A percentile compares a stretch with the other conserved stretches of the same genome.
These are phyloP conservation scores for Cylindrotheca closterium DNA, from an alignment of 108 stramenopile species.

Conservation along the genomic window DNA sequence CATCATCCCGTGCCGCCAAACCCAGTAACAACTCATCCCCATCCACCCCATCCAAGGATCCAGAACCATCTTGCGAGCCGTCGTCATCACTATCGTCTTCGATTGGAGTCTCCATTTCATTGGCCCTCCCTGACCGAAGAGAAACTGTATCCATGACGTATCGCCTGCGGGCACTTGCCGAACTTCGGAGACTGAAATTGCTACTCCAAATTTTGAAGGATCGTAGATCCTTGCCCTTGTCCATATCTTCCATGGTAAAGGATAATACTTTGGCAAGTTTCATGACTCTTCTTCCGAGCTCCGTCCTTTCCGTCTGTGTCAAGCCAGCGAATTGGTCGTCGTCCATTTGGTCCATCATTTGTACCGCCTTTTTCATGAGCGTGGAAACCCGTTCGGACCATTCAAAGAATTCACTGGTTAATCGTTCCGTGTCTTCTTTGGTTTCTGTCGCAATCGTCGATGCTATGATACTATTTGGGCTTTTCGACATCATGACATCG, in stretches of 20 bases:
- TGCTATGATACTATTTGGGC: slow-evolving; percentile 15
- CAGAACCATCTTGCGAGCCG: slow-evolving; percentile 25
- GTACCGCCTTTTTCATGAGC: slow-evolving; percentile 23
- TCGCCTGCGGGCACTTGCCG: slow-evolving; percentile 58
- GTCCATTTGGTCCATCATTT: neutral
- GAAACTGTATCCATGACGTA: slow-evolving; percentile 34
- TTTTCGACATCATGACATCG: neutral
- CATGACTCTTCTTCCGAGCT: slow-evolving; percentile 54
- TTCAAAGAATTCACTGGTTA: slow-evolving; percentile 49
- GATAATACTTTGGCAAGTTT: slow-evolving; percentile 46
- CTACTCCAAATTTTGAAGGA: slow-evolving; percentile 63
- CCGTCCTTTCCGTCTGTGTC: slow-evolving; percentile 45
- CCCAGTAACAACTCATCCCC: slow-evolving; percentile 54
- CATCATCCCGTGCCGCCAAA: slow-evolving; percentile 74
- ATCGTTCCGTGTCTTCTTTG: slow-evolving; percentile 20
- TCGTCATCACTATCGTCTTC: slow-evolving; percentile 19
- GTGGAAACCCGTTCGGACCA: slow-evolving; percentile 42
- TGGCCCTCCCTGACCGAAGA: slow-evolving; percentile 7
- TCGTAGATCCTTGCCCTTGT: slow-evolving; percentile 53
- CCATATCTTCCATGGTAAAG: slow-evolving; percentile 53
- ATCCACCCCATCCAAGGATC: slow-evolving; percentile 35
- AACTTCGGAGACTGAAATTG: slow-evolving; percentile 56
- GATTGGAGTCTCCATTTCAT: slow-evolving; percentile 7
- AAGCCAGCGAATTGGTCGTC: neutral
- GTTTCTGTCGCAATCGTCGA: slow-evolving; percentile 22